phyloP scores from a whole-genome alignment of 2,329 filamentous ascomycete genomes.

The Cytospora schulzeri region DNA sequence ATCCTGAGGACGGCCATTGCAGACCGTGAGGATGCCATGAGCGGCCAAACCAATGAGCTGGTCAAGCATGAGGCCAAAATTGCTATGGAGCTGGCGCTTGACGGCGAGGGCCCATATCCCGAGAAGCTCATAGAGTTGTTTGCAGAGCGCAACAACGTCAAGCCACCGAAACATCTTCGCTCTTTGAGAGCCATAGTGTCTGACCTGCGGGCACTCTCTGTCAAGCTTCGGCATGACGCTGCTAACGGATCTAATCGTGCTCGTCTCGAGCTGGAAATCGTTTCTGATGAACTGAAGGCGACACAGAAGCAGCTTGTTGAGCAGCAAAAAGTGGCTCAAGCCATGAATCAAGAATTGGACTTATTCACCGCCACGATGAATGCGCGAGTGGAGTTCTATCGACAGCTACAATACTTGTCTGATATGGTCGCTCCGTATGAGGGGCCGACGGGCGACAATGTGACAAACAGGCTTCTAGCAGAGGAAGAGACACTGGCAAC shows the following conservation, averaged over 20 bases:
- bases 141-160: constrained; percentile 39
- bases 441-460: constrained; percentile 57
- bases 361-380: constrained; percentile 81
- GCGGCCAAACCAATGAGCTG: constrained; percentile 75
- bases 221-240: constrained; percentile 60
- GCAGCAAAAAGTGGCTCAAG: constrained; percentile 51
- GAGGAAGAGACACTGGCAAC: constrained; percentile 55
- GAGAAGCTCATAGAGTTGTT: constrained; percentile 59
- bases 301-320: constrained; percentile 56
- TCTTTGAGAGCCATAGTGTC: constrained; percentile 73
- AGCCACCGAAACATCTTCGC: constrained; percentile 51
- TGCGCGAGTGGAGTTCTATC: constrained; percentile 83
- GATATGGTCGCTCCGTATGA: constrained; percentile 81
- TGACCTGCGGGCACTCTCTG: constrained; percentile 66
- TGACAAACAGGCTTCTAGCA: constrained; percentile 45
- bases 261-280: constrained; percentile 64
- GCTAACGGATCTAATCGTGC: constrained; percentile 57
- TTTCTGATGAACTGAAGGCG: constrained; percentile 62
- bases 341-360: constrained; percentile 71
- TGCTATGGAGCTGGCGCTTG: constrained; percentile 61
- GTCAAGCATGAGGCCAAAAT: constrained; percentile 71
- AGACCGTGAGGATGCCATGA: constrained; percentile 76
- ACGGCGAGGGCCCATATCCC: constrained; percentile 71
- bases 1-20: constrained; percentile 73
- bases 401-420: constrained; percentile 86